Conservation (phyloP, 169 alveolate genomes). For the Theileria luwenshuni region DNA sequence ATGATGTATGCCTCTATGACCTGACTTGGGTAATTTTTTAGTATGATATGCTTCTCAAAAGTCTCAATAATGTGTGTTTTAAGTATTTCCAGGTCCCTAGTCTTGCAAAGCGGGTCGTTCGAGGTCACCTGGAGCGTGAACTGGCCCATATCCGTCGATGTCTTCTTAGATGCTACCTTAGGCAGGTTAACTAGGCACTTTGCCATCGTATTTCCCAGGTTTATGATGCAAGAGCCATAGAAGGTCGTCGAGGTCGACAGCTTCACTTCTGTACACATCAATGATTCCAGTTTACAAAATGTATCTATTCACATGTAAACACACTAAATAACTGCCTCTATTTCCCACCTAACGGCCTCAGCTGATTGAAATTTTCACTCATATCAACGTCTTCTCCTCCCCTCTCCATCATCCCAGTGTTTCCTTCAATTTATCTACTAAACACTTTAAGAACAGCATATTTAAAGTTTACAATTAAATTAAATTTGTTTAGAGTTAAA, state of each 20-base stretch:
- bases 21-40: constrained; percentile 49
- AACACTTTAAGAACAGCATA: no score
- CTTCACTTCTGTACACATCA: constrained; percentile 30
- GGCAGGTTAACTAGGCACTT: constrained; percentile 62
- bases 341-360: constrained; percentile 56
- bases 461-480: no score
- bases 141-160: constrained; percentile 37
- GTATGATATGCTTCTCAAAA: constrained; percentile 52
- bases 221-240: constrained; percentile 53
- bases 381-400: neutral
- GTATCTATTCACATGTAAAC: neutral
- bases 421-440: no score
- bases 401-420: neutral
- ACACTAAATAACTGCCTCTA: neutral
- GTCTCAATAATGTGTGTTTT: constrained; percentile 30
- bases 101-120: constrained; percentile 9
- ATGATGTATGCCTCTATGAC: constrained; percentile 58
- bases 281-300: neutral
- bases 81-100: constrained; percentile 4
- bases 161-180: constrained; percentile 28
- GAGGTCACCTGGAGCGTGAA: constrained; percentile 38
- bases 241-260: constrained; percentile 43
- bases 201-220: constrained; percentile 62
- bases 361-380: constrained; percentile 30
- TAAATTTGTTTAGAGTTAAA: neutral